phyloP scores from a whole-genome alignment of 106 monocot species.

The Agapanthus africanus region DNA sequence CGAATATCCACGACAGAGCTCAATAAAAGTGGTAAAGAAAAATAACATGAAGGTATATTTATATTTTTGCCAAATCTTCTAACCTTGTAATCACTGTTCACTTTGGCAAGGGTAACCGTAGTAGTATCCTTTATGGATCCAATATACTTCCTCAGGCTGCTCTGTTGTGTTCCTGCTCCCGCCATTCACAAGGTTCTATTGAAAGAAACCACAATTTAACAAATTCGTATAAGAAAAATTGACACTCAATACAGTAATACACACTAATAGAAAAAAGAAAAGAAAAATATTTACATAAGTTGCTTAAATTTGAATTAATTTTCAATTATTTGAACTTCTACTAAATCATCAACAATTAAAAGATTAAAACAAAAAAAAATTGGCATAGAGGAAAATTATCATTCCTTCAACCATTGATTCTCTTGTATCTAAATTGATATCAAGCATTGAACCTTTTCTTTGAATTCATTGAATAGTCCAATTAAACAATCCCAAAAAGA shows the following conservation, averaged over 20 bases:
- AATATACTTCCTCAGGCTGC: constrained; percentile 76
- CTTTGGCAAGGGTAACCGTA: constrained; percentile 78
- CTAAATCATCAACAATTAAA: not conserved
- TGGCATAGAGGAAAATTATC: too few species aligned
- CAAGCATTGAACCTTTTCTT: not conserved
- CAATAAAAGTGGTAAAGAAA: too few species aligned
- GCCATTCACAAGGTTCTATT: constrained; percentile 21
- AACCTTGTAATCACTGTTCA: constrained; percentile 95
- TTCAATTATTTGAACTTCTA: not conserved
- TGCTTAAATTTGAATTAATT: not conserved
- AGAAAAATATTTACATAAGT: not conserved
- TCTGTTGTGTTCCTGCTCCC: constrained; percentile 38
- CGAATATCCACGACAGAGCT: too few species aligned
- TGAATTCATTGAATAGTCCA: not conserved
- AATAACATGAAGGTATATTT: too few species aligned
- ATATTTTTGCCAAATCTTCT: not conserved
- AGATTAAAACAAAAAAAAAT: not conserved
- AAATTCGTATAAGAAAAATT: not conserved
- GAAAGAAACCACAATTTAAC: not conserved
- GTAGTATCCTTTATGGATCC: constrained; percentile 92
- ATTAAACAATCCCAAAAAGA: not conserved
- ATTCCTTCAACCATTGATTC: not conserved
- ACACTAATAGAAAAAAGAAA: not conserved
- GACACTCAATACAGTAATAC: too few species aligned
- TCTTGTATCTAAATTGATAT: not conserved